Evolutionary conservation across 176 grass and related monocot genomes (phyloP).

Genomic region (Raddia distichophylla): DNA sequence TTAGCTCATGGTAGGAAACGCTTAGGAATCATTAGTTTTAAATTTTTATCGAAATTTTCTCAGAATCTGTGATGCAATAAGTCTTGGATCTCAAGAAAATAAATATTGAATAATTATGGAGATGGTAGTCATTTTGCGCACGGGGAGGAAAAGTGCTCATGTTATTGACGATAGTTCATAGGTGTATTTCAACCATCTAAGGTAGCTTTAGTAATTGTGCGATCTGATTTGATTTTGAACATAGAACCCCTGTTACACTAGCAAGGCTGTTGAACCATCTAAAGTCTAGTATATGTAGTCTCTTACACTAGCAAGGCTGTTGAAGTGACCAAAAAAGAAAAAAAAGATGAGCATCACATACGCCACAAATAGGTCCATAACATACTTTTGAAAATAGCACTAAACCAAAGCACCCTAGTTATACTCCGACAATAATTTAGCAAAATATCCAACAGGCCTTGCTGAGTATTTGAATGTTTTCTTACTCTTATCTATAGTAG

Average conservation of each 20-base stretch:
- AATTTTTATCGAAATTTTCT: background rate
- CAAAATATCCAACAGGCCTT: background rate
- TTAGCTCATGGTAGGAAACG: too few relatives aligned
- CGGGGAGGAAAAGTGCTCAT: background rate
- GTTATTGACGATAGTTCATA: background rate
- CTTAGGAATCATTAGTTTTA: too few relatives aligned
- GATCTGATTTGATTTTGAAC: constrained; percentile 1
- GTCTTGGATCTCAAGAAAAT: background rate
- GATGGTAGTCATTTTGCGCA: background rate
- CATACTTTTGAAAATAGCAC: background rate
- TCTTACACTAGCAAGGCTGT: background rate
- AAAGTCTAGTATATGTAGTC: background rate
- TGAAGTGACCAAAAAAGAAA: constrained; percentile 1
- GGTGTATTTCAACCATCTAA: background rate
- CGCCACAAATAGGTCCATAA: background rate
- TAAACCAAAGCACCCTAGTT: background rate
- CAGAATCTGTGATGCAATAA: background rate
- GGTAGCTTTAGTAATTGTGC: background rate
- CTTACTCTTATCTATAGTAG: background rate
- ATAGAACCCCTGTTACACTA: background rate
- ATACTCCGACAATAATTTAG: too few relatives aligned
- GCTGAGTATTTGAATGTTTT: background rate
- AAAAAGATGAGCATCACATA: background rate
- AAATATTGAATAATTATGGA: background rate
- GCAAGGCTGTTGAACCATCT: background rate